Base-by-base conservation (phyloP, 768 basidiomycete genomes). In the Tricholomella constricta region DNA sequence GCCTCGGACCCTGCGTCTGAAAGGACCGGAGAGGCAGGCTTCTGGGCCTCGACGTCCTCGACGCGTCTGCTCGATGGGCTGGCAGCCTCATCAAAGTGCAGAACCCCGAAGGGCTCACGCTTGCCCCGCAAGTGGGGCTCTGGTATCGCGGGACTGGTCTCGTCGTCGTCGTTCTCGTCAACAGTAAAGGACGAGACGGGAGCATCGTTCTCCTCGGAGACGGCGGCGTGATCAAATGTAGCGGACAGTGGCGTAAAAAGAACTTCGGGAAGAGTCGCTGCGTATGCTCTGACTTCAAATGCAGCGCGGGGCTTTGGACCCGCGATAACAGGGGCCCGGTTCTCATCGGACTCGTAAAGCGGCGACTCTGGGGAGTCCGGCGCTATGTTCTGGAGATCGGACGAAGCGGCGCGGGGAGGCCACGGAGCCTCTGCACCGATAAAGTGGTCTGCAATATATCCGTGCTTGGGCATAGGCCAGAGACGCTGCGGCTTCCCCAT, bases 241-340 rank as follows among this genome's bases (percentile, higher is more conserved):
- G 45, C 26, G 40, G 44, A 31, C 37, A 46, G 23, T 12, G 52
- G 52, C 11, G 40, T 54, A 14, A 48, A 10, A 34, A 42, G 19
- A 20, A 19, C 23, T 8, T 54, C 45, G 1, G 38, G 25, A 9
- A 54, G 25, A 6, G 31, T n/a, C 12, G 31, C 23, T 11, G 45
- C 40, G 17, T 40, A 32, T 34, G 47, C 53, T 15, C n/a, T n/a
- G n/a, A 48, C 52, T 42, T 54, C 52, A 15, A 54, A 43, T 1
- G 40, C 52, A 6, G 45, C 52, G 37, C 20, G 45, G 2, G 52
- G 52, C 2, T 14, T 23, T 3, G 52, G 52, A 3, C 38, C 36
- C 17, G 17, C 26, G 12, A 47, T 42, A 31, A 19, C 35, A 20
- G 35, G 17, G 29, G 9, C 15, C 14, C 12, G 20, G 19, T 51